phyloP scores from a whole-genome alignment of 164 flowering plant genomes.

The Annona squamosa region DNA sequence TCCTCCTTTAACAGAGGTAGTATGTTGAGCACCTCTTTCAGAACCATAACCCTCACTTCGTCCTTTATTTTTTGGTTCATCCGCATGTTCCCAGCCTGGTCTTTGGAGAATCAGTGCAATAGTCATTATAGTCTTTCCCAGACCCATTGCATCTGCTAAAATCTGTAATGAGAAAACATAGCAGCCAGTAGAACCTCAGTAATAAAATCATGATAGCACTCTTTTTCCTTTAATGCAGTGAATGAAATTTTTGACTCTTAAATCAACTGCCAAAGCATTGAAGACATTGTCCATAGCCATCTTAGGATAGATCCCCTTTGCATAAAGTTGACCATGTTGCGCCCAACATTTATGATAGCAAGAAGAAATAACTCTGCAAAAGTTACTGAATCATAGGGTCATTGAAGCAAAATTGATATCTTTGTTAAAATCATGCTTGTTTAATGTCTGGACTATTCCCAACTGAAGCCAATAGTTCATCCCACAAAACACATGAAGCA shows the following conservation, averaged over 20 bases:
- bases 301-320: no score
- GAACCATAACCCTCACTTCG: neutral
- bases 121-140: constrained; percentile 88
- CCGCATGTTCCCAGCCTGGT: constrained; percentile 33
- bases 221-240: neutral
- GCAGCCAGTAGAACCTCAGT: neutral
- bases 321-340: no score
- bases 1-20: constrained; percentile 39
- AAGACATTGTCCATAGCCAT: no score
- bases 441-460: no score
- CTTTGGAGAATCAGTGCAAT: constrained; percentile 63
- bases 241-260: neutral
- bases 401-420: no score
- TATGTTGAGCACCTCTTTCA: constrained; percentile 7
- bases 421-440: no score
- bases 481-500: no score
- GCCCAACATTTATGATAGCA: no score
- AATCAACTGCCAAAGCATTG: no score
- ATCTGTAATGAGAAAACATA: constrained; percentile 29
- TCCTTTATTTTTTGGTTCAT: constrained; percentile 10
- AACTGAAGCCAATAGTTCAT: no score
- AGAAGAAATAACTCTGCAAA: no score
- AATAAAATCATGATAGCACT: neutral
- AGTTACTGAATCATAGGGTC: no score
- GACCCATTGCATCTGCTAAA: constrained; percentile 91